Percentiles rank a stretch among this genome's conserved stretches.
Conservation (phyloP, 1,284 basidiomycete genomes). For the Ganoderma boninense region DNA sequence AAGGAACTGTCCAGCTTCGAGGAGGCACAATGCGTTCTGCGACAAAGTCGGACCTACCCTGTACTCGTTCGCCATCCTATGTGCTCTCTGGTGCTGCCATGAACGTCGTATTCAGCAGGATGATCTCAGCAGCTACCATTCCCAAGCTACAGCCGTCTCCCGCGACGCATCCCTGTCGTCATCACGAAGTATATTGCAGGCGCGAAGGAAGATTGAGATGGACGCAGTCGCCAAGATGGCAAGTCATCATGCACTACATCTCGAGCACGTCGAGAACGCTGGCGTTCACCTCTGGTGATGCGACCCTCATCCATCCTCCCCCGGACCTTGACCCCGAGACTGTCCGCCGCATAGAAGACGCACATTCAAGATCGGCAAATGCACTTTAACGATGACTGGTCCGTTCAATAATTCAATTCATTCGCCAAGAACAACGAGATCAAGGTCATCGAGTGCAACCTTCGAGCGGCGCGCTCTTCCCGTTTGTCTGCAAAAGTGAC, state of each 20-base stretch:
- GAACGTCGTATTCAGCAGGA: slow-evolving; percentile 97
- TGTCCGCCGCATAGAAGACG: slow-evolving; percentile 94
- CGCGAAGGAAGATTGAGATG: slow-evolving; percentile 99
- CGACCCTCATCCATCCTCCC: slow-evolving; percentile 96
- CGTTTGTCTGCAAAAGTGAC: slow-evolving; percentile 99
- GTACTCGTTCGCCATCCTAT: slow-evolving; percentile 96
- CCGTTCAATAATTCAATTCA: slow-evolving; percentile 99
- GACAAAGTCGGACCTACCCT: slow-evolving; percentile 92
- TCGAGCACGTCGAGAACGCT: slow-evolving; percentile 99
- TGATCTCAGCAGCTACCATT: slow-evolving; percentile 92
- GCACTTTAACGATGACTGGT: slow-evolving; percentile 98
- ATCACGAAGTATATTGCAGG: slow-evolving; percentile 99
- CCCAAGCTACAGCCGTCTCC: slow-evolving; percentile 96
- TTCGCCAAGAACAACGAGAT: slow-evolving; percentile 99
- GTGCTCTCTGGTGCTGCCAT: slow-evolving; percentile 98
- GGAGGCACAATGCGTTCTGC: slow-evolving; percentile 90
- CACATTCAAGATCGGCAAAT: slow-evolving; percentile 97
- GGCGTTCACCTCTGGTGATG: slow-evolving; percentile 98
- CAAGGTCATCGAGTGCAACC: slow-evolving; percentile 99
- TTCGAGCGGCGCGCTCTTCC: slow-evolving; percentile 99
- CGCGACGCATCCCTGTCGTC: slow-evolving; percentile 97
- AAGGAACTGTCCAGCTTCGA: slow-evolving; percentile 95
- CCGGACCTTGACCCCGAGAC: slow-evolving; percentile 98
- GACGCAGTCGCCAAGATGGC: slow-evolving; percentile 97
- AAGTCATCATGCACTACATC: slow-evolving; percentile 99